A percentile compares a stretch with the other conserved stretches of the same genome.
These are phyloP conservation scores for Xerocomus potaroensis DNA, from an alignment of 768 basidiomycete species.

Conservation along the genomic window DNA sequence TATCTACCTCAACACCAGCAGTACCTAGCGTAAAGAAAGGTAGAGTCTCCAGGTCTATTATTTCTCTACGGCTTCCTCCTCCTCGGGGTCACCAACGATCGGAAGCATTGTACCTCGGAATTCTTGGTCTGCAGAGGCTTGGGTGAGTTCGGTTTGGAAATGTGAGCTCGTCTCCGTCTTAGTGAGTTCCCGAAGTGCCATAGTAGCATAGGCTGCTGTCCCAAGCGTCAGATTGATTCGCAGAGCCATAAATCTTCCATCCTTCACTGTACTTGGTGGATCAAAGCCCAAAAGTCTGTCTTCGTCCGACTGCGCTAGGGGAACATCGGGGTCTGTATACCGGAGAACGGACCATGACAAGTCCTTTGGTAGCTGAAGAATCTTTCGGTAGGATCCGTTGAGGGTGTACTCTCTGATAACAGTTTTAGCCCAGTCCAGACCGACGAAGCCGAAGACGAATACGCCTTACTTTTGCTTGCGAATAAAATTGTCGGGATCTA, in stretches of 20 bases:
- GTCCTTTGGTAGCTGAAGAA: constrained; percentile 79
- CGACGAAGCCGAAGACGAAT: not conserved
- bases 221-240: constrained; percentile 84
- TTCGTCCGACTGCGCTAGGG: constrained; percentile 93
- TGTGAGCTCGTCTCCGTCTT: constrained; percentile 95
- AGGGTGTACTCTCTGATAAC: constrained; percentile 79
- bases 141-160: constrained; percentile 77
- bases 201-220: constrained; percentile 94
- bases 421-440: constrained; percentile 6
- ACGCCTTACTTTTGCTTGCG: constrained; percentile 78
- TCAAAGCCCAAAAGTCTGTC: constrained; percentile 84
- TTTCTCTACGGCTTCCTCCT: constrained; percentile 6
- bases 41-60: not conserved
- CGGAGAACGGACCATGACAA: constrained; percentile 77
- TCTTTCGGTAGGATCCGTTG: constrained; percentile 89
- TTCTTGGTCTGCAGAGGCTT: constrained; percentile 76
- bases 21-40: too few species aligned
- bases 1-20: not conserved
- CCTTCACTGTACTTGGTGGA: constrained; percentile 56
- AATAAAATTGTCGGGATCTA: constrained; percentile 86
- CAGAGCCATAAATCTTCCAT: constrained; percentile 84
- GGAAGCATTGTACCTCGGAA: constrained; percentile 51
- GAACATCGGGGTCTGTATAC: constrained; percentile 92
- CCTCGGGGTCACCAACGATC: constrained; percentile 21
- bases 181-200: constrained; percentile 93